Evolutionary conservation across 2,329 filamentous ascomycete genomes (phyloP), one percentile per base, ranked within the genome.

Genomic region (Tetracladium maxilliforme): DNA sequence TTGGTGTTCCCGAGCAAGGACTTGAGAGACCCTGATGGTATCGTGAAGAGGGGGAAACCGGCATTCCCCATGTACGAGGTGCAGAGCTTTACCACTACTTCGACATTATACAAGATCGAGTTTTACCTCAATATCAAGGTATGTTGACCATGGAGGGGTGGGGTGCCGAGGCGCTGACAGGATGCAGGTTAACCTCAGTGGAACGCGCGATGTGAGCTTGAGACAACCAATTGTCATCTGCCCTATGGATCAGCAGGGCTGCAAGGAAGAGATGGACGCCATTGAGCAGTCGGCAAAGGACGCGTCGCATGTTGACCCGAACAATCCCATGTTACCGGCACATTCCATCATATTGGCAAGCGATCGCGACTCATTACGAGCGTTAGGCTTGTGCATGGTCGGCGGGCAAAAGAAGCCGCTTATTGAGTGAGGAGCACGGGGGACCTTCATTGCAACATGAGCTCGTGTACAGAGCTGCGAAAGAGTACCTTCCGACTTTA

Each of bases 231-330:
- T 98, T 30, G 83, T 95, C 17, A 90, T 95, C 25, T 95, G 87
- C 42, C 87, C 90, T 0, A 71, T 94, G 33, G 90, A 98, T 44
- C 83, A 94, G 43, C 82, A 92, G 37, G 81, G 78, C 10, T 98
- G 90, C 55, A 94, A 92, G 49, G 86, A 94, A 46, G 90, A 95
- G 54, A 94, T 98, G 83, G 86, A 93, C 41, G 86, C 86, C 19
- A 95, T 98, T 34, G 86, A 94, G 45, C 83, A 93, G 51, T 81
- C 90, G 1, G 90, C 90, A 21, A 87, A 86, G 49, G 87, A 95
- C 39, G 87, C 90, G 3, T 78, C 81, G 10, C 72, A 80, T 33
- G 76, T 95, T 32, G 83, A 87, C 38, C 78, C 78, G 1, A 82
- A 92, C 33, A 90, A 90, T 40, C 90, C 86, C 0, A 86, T 92